Evolutionary conservation across 2,329 filamentous ascomycete species (phyloP).

Genomic region (Penicillium psychrosexuale): DNA sequence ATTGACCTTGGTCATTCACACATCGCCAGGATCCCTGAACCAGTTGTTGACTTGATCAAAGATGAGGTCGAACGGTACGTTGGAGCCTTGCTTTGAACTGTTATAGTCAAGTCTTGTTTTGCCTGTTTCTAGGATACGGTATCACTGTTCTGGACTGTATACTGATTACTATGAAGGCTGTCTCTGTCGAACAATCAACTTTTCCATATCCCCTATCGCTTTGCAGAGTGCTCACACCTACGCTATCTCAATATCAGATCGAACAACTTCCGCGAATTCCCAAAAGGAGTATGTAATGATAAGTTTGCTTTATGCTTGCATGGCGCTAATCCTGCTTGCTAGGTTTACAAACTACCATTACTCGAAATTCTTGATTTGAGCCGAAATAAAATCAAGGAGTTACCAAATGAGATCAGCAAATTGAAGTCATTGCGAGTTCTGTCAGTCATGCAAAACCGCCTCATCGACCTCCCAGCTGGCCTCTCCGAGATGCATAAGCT

Average conservation of each 20-base stretch:
- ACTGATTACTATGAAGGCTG: conserved; percentile 36
- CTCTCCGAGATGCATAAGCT: conserved; percentile 86
- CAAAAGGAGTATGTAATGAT: conserved; percentile 54
- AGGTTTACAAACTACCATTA: conserved; percentile 82
- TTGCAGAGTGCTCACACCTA: conserved; percentile 48
- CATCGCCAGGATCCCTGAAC: conserved; percentile 48
- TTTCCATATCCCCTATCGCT: conserved; percentile 48
- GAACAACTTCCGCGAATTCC: conserved; percentile 58
- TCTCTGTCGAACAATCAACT: conserved; percentile 53
- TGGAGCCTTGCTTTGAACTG: background rate
- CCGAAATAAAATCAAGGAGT: conserved; percentile 73
- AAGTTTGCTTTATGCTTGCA: background rate
- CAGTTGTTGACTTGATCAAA: conserved; percentile 52
- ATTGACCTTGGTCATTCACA: conserved; percentile 52
- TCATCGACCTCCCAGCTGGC: conserved; percentile 77
- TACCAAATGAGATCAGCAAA: conserved; percentile 76
- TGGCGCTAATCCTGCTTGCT: conserved; percentile 25
- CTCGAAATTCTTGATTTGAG: conserved; percentile 92
- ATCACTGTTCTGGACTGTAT: background rate
- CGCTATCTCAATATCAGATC: conserved; percentile 51
- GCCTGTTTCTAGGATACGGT: background rate
- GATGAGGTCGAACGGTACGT: conserved; percentile 52
- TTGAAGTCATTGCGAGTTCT: conserved; percentile 85
- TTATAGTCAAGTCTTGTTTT: background rate
- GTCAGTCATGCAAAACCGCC: conserved; percentile 80